Percentiles rank a stretch among this genome's conserved stretches.
phyloP scores from a whole-genome alignment of 2,329 filamentous ascomycete species.

The Juglanconis oblonga region DNA sequence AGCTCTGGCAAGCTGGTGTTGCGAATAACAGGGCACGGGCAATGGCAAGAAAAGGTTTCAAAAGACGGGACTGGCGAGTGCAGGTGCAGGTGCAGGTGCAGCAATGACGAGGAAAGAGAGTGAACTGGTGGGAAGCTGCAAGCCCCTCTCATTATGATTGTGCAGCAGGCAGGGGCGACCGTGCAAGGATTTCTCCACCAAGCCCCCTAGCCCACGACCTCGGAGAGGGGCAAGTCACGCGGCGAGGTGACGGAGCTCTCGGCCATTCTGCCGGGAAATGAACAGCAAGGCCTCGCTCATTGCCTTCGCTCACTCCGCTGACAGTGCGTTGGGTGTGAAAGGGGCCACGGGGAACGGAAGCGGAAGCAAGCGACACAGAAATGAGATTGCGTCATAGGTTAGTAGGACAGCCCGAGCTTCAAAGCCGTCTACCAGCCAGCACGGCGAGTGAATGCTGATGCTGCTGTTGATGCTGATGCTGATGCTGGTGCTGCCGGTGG shows the following conservation, averaged over 20 bases:
- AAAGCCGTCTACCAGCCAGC: background rate
- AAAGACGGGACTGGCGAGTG: background rate
- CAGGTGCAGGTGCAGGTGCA: background rate
- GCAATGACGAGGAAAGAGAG: background rate
- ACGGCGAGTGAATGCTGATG: background rate
- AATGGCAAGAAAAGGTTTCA: background rate
- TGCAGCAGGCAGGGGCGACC: slow-evolving; percentile 10
- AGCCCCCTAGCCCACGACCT: background rate
- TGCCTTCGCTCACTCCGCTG: background rate
- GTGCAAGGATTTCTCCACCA: slow-evolving; percentile 8
- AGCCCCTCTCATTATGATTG: slow-evolving; percentile 4
- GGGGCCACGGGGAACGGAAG: background rate
- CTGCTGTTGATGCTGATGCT: background rate
- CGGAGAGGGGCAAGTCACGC: slow-evolving; percentile 11
- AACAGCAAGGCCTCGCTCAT: background rate
- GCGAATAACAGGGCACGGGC: background rate
- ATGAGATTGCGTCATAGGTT: slow-evolving; percentile 15
- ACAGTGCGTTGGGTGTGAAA: background rate
- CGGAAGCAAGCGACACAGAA: slow-evolving; percentile 1
- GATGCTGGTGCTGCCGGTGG: too few relatives aligned
- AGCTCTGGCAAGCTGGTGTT: background rate
- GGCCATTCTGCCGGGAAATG: background rate
- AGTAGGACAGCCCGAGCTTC: slow-evolving; percentile 5
- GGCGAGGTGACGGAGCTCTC: background rate
- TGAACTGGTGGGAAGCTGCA: background rate